phyloP scores from a whole-genome alignment of 768 basidiomycete species.

The Pisolithus albus region DNA sequence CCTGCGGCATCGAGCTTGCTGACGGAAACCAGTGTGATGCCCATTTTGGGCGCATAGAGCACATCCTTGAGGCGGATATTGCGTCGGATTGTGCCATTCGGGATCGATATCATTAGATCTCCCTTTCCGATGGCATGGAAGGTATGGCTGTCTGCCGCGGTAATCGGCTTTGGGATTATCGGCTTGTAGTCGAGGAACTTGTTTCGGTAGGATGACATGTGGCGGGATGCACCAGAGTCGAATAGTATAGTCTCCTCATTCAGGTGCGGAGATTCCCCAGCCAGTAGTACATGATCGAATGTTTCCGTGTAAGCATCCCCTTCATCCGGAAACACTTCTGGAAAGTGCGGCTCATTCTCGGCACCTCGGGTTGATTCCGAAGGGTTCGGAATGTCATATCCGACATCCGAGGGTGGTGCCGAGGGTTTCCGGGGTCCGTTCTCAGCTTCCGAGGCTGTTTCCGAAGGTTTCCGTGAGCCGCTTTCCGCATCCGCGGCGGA shows the following conservation, averaged over 20 bases:
- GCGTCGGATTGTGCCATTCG: conserved; percentile 9
- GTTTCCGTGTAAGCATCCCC: not conserved
- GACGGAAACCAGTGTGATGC: conserved; percentile 17
- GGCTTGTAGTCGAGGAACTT: conserved; percentile 1
- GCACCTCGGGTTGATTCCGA: too few species aligned
- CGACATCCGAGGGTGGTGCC: too few species aligned
- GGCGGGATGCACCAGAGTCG: not conserved
- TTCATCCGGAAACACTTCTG: not conserved
- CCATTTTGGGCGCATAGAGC: conserved; percentile 15
- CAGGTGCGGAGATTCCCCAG: not conserved
- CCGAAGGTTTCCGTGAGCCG: too few species aligned
- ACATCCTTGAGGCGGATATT: not conserved
- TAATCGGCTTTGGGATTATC: conserved; percentile 22
- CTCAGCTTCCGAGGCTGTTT: too few species aligned
- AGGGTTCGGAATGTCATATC: too few species aligned
- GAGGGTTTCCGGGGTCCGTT: too few species aligned
- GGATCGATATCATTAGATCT: conserved; percentile 13
- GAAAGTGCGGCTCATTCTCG: not conserved
- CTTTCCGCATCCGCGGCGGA: too few species aligned
- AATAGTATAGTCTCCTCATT: not conserved
- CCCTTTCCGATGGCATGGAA: conserved; percentile 10
- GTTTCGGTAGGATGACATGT: not conserved
- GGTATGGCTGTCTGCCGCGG: not conserved
- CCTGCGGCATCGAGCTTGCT: not conserved
- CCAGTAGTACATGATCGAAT: not conserved